A percentile compares a stretch with the other conserved stretches of the same genome.
Conservation (phyloP, 2,329 filamentous ascomycete genomes). For the Fusarium pseudonygamai region DNA sequence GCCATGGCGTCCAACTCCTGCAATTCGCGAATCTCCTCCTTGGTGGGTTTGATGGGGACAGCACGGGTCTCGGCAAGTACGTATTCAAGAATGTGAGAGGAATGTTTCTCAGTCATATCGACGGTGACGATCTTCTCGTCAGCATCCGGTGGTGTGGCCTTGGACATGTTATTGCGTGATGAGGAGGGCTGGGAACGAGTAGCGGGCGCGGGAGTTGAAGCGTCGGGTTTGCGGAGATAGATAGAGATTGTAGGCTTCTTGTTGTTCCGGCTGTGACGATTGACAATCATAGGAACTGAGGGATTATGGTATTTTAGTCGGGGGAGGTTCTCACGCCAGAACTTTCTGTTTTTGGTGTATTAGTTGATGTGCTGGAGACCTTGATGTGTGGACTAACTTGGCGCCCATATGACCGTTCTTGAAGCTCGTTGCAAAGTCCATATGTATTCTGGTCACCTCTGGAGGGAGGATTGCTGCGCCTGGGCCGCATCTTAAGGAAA, state of each 20-base stretch:
- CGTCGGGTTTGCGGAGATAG: conserved; percentile 62
- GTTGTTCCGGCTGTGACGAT: conserved; percentile 68
- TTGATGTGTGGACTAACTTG: conserved; percentile 60
- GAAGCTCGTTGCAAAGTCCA: conserved; percentile 73
- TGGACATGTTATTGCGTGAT: conserved; percentile 58
- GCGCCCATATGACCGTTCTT: conserved; percentile 77
- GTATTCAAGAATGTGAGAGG: conserved; percentile 69
- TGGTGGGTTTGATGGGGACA: conserved; percentile 62
- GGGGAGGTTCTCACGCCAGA: conserved; percentile 85
- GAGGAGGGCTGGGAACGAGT: conserved; percentile 55
- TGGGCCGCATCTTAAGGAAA: conserved; percentile 79
- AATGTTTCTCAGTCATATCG: conserved; percentile 71
- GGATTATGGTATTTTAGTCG: conserved; percentile 97
- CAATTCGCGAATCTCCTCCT: conserved; percentile 68
- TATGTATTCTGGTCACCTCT: conserved; percentile 77
- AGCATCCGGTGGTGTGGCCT: conserved; percentile 58
- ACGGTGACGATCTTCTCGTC: conserved; percentile 63
- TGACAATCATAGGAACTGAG: conserved; percentile 81
- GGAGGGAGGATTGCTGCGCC: conserved; percentile 84
- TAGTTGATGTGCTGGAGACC: conserved; percentile 5
- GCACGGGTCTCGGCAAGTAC: conserved; percentile 72
- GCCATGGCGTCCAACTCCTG: conserved; percentile 64
- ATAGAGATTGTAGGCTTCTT: conserved; percentile 71
- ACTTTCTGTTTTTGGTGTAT: conserved; percentile 68
- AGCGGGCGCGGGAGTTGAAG: conserved; percentile 39